Base-by-base conservation (phyloP, 2,329 filamentous ascomycete genomes). In the Xylaria sp. region DNA sequence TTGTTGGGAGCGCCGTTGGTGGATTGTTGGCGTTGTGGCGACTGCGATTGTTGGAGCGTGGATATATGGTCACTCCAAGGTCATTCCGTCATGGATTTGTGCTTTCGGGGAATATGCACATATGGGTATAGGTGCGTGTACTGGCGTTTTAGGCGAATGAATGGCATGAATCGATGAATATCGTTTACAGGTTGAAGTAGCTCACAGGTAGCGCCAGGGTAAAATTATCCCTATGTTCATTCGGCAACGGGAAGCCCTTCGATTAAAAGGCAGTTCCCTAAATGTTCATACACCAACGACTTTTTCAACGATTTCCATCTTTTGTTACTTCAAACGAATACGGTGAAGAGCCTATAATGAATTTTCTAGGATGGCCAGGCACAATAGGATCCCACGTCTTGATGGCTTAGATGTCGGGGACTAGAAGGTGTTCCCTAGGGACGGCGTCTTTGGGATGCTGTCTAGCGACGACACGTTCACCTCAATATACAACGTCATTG, bases 121-220 rank as follows among this genome's bases (percentile, higher is more conserved):
- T 15, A 53, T 57, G 41, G 23, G 43, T 23, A 53, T 45, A 43
- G 6, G 36, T 41, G 55, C 23, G 1, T 30, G 48, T 20, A 13
- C 46, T 18, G 63, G 58, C 52, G 64, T 66, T 58, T 50, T 15
- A 28, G 59, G 52, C 36, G 32, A 45, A 58, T 41, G 15, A 46
- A 36, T 23, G 10, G 2, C 10, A 39, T 45, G 41, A 36, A 30
- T n/a, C 15, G 15, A 58, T 50, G 25, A 52, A 28, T 2, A 8
- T 15, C 41, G n/a, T 20, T 43, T 50, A 20, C 15, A 57, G 30
- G 9, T 23, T 15, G 25, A 28, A 48, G 12, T 10, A 50, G 50
- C 6, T 28, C 9, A 2, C 7, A 20, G 7, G 10, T 60, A 32
- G 30, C 18, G 20, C 18, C 15, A 23, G 25, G 15, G 18, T 43